phyloP scores from a whole-genome alignment of 106 monocot species.

The Acorus gramineus region DNA sequence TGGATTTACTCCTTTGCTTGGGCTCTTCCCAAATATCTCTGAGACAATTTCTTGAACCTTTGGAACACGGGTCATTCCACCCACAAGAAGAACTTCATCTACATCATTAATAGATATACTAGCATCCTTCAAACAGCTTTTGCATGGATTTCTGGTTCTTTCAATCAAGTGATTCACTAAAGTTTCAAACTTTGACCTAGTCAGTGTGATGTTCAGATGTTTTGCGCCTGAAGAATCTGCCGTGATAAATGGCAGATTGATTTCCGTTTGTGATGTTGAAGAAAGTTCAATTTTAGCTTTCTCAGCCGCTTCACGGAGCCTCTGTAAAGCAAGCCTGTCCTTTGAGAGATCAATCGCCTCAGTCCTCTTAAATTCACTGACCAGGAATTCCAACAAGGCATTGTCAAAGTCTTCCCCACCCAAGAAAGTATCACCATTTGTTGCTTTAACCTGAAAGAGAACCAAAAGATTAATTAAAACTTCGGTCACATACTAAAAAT shows the following conservation, averaged over 20 bases:
- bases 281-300: slow-evolving; percentile 88
- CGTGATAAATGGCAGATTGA: slow-evolving; percentile 78
- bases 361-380: slow-evolving; percentile 61
- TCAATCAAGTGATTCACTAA: slow-evolving; percentile 66
- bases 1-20: slow-evolving; percentile 88
- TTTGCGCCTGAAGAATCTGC: slow-evolving; percentile 83
- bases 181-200: slow-evolving; percentile 74
- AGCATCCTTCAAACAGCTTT: slow-evolving; percentile 78
- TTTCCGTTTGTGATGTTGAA: slow-evolving; percentile 76
- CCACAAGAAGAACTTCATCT: slow-evolving; percentile 84
- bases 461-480: too few relatives aligned
- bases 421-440: slow-evolving; percentile 86
- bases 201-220: slow-evolving; percentile 70
- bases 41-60: slow-evolving; percentile 67
- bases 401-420: slow-evolving; percentile 92
- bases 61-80: slow-evolving; percentile 85
- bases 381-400: slow-evolving; percentile 60
- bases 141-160: slow-evolving; percentile 66
- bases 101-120: slow-evolving; percentile 51
- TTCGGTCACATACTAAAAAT: too few relatives aligned
- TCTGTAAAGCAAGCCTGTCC: slow-evolving; percentile 65
- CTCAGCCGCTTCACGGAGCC: slow-evolving; percentile 82
- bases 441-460: slow-evolving; percentile 63
- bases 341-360: slow-evolving; percentile 75
- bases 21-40: slow-evolving; percentile 65